phyloP scores from a whole-genome alignment of 768 basidiomycete genomes.

The Leccinum longicurvipes region DNA sequence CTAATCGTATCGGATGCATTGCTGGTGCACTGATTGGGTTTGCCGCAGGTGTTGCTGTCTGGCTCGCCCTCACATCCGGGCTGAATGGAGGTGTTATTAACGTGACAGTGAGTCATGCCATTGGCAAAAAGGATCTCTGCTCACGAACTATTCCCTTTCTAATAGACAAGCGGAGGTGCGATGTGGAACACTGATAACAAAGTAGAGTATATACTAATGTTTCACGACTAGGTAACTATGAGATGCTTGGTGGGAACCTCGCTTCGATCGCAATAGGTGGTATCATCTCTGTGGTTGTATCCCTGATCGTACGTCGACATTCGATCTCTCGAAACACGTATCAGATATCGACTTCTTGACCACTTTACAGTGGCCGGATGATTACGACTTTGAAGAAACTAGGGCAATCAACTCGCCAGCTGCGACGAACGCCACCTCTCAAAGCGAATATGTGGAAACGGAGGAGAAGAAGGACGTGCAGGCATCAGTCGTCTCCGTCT shows the following conservation, averaged over 20 bases:
- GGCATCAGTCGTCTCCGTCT: conserved; percentile 35
- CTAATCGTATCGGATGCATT: conserved; percentile 84
- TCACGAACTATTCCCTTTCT: background rate
- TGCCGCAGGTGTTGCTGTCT: conserved; percentile 65
- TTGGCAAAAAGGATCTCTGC: background rate
- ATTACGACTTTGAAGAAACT: conserved; percentile 79
- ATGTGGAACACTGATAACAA: conserved; percentile 22
- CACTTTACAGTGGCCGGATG: conserved; percentile 60
- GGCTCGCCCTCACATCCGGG: conserved; percentile 77
- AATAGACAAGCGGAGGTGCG: conserved; percentile 50
- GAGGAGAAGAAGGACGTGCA: conserved; percentile 38
- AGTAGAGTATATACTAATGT: background rate
- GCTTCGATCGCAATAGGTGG: conserved; percentile 79
- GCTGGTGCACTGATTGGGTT: conserved; percentile 72
- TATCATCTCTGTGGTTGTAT: conserved; percentile 64
- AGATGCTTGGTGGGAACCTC: conserved; percentile 91
- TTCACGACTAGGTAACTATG: conserved; percentile 39
- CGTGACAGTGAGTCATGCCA: conserved; percentile 48
- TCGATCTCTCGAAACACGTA: background rate
- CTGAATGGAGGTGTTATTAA: conserved; percentile 70
- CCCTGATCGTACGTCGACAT: conserved; percentile 52
- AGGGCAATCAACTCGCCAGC: conserved; percentile 64
- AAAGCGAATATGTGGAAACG: conserved; percentile 28
- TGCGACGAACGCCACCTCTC: conserved; percentile 10
- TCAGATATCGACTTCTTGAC: background rate